A percentile compares a stretch with the other conserved stretches of the same genome.
These are phyloP conservation scores for Gyromitra esculenta DNA, from an alignment of 2,329 filamentous ascomycete genomes.

Conservation along the genomic window DNA sequence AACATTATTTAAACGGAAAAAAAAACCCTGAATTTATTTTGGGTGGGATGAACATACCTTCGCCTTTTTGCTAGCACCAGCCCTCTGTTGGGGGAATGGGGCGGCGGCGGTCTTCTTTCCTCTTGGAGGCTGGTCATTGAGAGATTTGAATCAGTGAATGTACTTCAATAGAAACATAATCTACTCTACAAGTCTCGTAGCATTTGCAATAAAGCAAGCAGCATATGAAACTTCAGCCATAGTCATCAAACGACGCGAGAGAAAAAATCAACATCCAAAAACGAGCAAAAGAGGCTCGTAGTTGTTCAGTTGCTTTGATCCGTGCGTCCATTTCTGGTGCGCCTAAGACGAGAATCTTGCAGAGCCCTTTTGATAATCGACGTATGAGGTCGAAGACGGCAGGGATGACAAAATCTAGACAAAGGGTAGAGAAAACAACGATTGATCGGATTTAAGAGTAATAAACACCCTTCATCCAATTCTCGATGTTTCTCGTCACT, in stretches of 20 bases:
- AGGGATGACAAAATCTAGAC: constrained; percentile 31
- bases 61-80: constrained; percentile 87
- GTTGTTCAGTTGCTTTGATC: constrained; percentile 17
- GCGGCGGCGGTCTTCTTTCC: constrained; percentile 98
- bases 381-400: constrained; percentile 33
- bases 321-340: constrained; percentile 15
- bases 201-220: constrained; percentile 51
- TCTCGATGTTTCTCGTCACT: constrained; percentile 28
- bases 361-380: constrained; percentile 47
- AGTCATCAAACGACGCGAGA: constrained; percentile 18
- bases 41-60: constrained; percentile 76
- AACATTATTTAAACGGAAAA: constrained; percentile 2
- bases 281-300: neutral
- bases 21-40: neutral
- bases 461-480: neutral
- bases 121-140: constrained; percentile 82
- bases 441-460: neutral
- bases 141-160: constrained; percentile 58
- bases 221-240: constrained; percentile 51
- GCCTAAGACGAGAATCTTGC: constrained; percentile 20
- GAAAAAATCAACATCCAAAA: constrained; percentile 35
- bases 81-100: constrained; percentile 95
- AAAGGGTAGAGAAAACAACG: constrained; percentile 35
- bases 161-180: constrained; percentile 98
- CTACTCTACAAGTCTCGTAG: constrained; percentile 67